Base-by-base conservation (phyloP, 1,284 basidiomycete species). In the Cutaneotrichosporon cyanovorans region DNA sequence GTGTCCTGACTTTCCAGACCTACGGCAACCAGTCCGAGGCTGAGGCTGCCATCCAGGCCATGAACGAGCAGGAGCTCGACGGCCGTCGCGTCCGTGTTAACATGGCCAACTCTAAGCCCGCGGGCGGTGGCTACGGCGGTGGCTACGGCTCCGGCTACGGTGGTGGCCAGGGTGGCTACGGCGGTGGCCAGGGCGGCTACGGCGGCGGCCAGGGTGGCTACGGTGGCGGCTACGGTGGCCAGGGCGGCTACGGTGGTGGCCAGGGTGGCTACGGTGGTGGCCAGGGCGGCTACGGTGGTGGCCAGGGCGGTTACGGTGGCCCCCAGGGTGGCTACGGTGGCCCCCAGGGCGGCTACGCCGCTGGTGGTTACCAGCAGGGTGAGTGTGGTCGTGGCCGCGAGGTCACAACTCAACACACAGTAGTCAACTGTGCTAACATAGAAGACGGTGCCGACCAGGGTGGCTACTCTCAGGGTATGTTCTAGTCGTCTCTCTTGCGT, bases 31-130 rank as follows among this genome's bases (percentile, higher is more conserved):
- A 69, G 54, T 63, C 66, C 46, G 87, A 95, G 74, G 91, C 91
- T 46, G 77, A 85, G 41, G 77, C 77, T 52, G 90, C 91, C 46
- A 93, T 95, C 68, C 59, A 58, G 48, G 75, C 73, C 39, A 77
- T 95, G 69, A 87, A 96, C 75, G 92, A 96, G 69, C 81, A 86
- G 63, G 88, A 93, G 64, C 82, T 97, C 61, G 92, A 97, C 72
- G 90, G 91, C 53, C 81, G 92, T 60, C 81, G 86, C 61, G 84
- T 97, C 68, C 73, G 76, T 50, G 91, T 96, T 55, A 96, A 96
- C 77, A 76, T 95, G 58, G 92, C 92, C 58, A 96, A 95, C 71
- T 84, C 87, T 47, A 82, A 87, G 59, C 77, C 78, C 51, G 78
- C 77, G 16, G 77, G 78, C 33, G 75, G 76, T 44, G 74, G 75